A percentile compares a stretch with the other conserved stretches of the same genome.
Evolutionary conservation across 257 asterid species (phyloP).

Genomic region (Penstemon newberryi): DNA sequence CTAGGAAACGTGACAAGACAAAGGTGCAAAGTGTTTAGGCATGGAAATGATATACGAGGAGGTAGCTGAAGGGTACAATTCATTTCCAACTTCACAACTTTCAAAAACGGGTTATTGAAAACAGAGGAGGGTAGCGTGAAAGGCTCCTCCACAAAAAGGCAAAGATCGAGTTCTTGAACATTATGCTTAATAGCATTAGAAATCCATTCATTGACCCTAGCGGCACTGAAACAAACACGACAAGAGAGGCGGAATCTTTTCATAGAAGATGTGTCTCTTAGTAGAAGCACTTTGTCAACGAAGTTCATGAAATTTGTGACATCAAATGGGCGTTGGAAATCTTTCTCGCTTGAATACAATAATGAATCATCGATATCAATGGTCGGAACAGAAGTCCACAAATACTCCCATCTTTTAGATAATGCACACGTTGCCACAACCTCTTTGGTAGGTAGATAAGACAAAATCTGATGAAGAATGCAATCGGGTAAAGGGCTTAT

Average conservation of each 20-base stretch:
- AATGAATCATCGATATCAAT: slow-evolving; percentile 50
- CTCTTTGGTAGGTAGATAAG: slow-evolving; percentile 54
- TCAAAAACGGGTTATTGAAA: slow-evolving; percentile 38
- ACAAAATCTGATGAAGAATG: slow-evolving; percentile 51
- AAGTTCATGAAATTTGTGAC: slow-evolving; percentile 42
- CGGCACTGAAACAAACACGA: slow-evolving; percentile 51
- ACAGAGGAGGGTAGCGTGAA: slow-evolving; percentile 45
- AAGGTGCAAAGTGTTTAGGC: slow-evolving; percentile 46
- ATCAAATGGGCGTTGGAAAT: slow-evolving; percentile 31
- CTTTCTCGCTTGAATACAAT: slow-evolving; percentile 37
- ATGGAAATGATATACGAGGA: slow-evolving; percentile 40
- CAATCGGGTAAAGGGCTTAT: slow-evolving; percentile 54
- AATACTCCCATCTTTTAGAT: slow-evolving; percentile 52
- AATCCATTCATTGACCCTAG: slow-evolving; percentile 50
- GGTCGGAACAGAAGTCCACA: slow-evolving; percentile 49
- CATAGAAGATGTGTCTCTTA: slow-evolving; percentile 37
- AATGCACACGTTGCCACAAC: slow-evolving; percentile 48
- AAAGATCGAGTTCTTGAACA: slow-evolving; percentile 54
- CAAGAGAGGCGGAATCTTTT: slow-evolving; percentile 56
- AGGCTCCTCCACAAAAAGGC: slow-evolving; percentile 53
- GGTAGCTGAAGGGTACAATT: slow-evolving; percentile 50
- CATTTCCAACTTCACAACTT: slow-evolving; percentile 45
- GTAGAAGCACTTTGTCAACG: slow-evolving; percentile 50
- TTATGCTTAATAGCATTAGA: slow-evolving; percentile 45
- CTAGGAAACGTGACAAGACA: slow-evolving; percentile 50